Base-by-base conservation (phyloP, 1,284 basidiomycete genomes). In the Volvariella volvacea region DNA sequence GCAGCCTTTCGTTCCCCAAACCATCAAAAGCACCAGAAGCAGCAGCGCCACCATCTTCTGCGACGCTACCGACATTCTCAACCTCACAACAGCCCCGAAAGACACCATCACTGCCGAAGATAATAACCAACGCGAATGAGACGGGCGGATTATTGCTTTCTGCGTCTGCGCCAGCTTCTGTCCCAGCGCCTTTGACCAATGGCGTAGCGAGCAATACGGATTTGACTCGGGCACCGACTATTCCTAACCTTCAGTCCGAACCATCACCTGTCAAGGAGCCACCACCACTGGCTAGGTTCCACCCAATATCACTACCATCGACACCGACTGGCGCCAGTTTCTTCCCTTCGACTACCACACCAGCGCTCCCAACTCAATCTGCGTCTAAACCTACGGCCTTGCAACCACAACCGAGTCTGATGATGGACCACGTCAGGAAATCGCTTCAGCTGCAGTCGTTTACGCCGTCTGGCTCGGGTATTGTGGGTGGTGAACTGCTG, bases 241-340 rank as follows among this genome's bases (percentile, higher is more conserved):
- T 6, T 6, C 51, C 50, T 6, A 28, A 28, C 25, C 12, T 28
- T 6, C 25, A 28, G 25, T 28, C 25, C 6, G 25, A 28, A 28
- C 25, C 25, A 28, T 28, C 25, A 6, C 25, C 25, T 6, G 12
- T 28, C n/a, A 46, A 41, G 42, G 43, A 51, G 9, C 67, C 68
- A 8, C 70, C 70, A n/a, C 61, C 58, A 4, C 52, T 67, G 10
- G 51, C 56, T 4, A 66, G 55, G 51, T 55, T 54, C 3, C 60
- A 63, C 45, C 67, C 64, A 9, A 66, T 72, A 37, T 65, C 69
- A 16, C 55, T 66, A 19, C 68, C 61, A 15, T 52, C 57, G 6
- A 61, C 68, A 21, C 57, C 70, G 15, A 55, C 62, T 47, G 39
- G 42, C 34, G 15, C 6, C 19, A n/a, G 14, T 36, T 28, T 28